Conservation (phyloP, 1,284 basidiomycete species). For the Naganishia liquefaciens region DNA sequence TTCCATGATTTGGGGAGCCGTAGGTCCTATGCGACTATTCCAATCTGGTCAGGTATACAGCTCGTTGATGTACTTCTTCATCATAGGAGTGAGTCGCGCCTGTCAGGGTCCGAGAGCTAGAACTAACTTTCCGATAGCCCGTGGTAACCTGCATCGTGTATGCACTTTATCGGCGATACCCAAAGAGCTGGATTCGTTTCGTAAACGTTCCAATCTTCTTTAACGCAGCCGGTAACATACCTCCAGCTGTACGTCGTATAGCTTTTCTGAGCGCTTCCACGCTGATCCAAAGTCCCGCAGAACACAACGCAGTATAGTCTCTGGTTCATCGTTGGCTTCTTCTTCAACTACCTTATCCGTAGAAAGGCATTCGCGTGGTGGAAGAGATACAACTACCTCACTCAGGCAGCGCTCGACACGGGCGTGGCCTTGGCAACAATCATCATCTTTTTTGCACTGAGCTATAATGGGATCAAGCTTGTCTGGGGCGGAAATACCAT, state of each 20-base stretch:
- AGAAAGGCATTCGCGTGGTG: conserved; percentile 67
- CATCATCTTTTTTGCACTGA: conserved; percentile 20
- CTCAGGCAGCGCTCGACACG: conserved; percentile 23
- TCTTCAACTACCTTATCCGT: conserved; percentile 64
- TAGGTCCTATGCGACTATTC: conserved; percentile 50
- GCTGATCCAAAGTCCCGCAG: conserved; percentile 59
- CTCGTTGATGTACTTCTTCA: conserved; percentile 48
- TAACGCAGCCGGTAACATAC: conserved; percentile 9
- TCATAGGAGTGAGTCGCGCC: conserved; percentile 41
- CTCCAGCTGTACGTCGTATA: conserved; percentile 1
- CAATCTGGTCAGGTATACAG: conserved; percentile 45
- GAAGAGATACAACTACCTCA: conserved; percentile 65
- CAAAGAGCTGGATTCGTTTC: conserved; percentile 45
- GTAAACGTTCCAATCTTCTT: conserved; percentile 46
- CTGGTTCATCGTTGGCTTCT: conserved; percentile 64
- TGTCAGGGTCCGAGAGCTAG: not conserved
- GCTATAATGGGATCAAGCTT: conserved; percentile 33
- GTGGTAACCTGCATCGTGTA: conserved; percentile 35
- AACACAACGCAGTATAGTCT: conserved; percentile 64
- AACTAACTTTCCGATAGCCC: not conserved
- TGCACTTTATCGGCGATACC: conserved; percentile 43
- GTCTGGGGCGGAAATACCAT: conserved; percentile 41
- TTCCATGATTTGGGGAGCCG: conserved; percentile 53
- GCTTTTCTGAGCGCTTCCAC: too few relatives aligned
- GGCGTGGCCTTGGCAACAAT: conserved; percentile 26